Base-by-base conservation (phyloP, 345 rosid species). In the Lagerstroemia speciosa region DNA sequence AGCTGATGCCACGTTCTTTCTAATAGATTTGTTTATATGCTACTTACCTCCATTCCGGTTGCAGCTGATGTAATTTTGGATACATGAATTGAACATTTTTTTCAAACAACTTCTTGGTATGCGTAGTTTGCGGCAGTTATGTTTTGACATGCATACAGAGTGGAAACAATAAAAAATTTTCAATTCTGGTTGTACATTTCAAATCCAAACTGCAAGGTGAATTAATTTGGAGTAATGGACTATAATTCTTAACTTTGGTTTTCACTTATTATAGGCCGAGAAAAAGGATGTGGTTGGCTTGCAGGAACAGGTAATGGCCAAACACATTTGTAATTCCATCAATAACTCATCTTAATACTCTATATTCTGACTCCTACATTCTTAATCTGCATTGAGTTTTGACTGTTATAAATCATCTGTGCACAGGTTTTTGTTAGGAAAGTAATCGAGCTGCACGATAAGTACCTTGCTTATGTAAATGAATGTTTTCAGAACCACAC, bases 391-490 rank as follows among this genome's bases (percentile, higher is more conserved):
- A 12, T 57, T 9, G 32, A 26, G 31, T 26, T 57, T 16, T 37
- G 50, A 29, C 38, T 75, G 65, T 72, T 75, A 11, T 60, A 30
- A 11, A 64, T 33, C 64, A n/a, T 68, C 34, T 76, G 62, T 74
- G 66, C 89, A 91, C 46, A 91, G 96, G 93, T 84, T 46, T 94
- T 91, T 52, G 83, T 87, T 65, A 81, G 90, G 80, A 91, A 87
- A 77, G 85, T 89, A 45, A 89, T 91, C 43, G 92, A 89, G 75
- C 82, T 91, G 76, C 93, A 89, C 77, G 96, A 91, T 80, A 91
- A 91, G 71, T 89, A 87, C 75, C 85, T 84, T 81, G 83, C 82
- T 19, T 89, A 91, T 55, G 93, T 89, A 58, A 81, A 78, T 29
- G 87, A 84, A 40, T 89, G 91, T 74, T 91, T 89, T 74, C 91